Evolutionary conservation across 1,284 basidiomycete species (phyloP).

Genomic region (Melampsora larici-populina): DNA sequence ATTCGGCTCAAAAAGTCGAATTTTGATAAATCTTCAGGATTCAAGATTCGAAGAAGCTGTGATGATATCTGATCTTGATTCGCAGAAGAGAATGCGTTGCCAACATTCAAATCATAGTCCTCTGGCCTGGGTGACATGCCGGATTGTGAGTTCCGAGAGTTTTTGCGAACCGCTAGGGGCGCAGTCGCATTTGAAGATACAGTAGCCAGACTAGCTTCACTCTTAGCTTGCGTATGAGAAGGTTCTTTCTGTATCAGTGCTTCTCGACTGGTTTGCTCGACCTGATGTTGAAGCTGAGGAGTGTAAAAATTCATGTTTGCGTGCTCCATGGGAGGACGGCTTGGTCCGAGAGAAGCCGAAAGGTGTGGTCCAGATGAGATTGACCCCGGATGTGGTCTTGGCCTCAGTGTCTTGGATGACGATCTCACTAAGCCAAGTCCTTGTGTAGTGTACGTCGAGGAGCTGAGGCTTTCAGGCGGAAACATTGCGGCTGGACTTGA

Average conservation of each 20-base stretch:
- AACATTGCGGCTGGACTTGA: background rate
- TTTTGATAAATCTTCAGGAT: background rate
- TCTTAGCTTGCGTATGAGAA: background rate
- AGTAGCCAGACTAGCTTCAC: background rate
- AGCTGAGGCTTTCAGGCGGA: background rate
- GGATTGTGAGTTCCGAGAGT: background rate
- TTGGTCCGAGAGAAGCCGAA: background rate
- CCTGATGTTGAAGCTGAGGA: too few relatives aligned
- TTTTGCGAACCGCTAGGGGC: conserved; percentile 1
- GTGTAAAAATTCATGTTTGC: too few relatives aligned
- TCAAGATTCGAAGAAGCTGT: background rate
- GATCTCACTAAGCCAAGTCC: conserved; percentile 3
- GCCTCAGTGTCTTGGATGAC: conserved; percentile 3
- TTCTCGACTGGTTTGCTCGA: too few relatives aligned
- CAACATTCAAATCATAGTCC: background rate
- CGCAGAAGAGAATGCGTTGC: background rate
- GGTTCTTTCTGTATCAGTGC: too few relatives aligned
- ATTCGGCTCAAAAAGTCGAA: background rate
- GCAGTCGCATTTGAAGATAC: background rate
- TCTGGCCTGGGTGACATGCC: background rate
- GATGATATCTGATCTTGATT: background rate
- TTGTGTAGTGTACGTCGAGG: background rate
- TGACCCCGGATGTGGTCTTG: background rate
- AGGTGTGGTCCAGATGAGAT: background rate
- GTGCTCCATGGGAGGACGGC: too few relatives aligned